phyloP scores from a whole-genome alignment of 2,329 filamentous ascomycete species.

The Chaetomium olivaceum region DNA sequence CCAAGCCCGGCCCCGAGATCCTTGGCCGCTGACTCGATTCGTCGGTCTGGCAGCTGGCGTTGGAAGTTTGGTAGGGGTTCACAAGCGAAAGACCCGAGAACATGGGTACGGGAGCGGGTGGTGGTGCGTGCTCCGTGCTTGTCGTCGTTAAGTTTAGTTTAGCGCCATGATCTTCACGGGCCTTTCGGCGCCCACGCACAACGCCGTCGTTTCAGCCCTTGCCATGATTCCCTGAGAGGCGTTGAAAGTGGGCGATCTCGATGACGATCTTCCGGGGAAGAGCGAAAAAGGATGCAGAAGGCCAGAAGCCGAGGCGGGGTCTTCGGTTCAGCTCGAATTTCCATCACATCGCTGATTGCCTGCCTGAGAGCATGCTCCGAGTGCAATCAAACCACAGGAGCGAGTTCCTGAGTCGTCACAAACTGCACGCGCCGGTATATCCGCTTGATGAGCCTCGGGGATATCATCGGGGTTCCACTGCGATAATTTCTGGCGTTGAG shows the following conservation, averaged over 20 bases:
- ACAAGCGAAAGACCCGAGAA: slow-evolving; percentile 18
- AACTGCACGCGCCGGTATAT: neutral
- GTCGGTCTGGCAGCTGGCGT: neutral
- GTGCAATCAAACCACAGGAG: neutral
- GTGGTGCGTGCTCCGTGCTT: slow-evolving; percentile 9
- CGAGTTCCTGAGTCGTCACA: neutral
- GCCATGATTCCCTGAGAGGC: slow-evolving; percentile 17
- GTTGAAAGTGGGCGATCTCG: slow-evolving; percentile 20
- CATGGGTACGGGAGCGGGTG: slow-evolving; percentile 18
- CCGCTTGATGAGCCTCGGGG: neutral
- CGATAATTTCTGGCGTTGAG: neutral
- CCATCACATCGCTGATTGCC: neutral
- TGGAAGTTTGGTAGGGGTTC: neutral
- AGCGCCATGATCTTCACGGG: slow-evolving; percentile 28
- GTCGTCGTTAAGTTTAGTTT: slow-evolving; percentile 6
- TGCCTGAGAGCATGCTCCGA: neutral
- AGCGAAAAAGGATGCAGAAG: neutral
- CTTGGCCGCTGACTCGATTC: slow-evolving; percentile 5
- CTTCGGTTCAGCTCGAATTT: neutral
- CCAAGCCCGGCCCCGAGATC: neutral
- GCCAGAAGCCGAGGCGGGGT: neutral
- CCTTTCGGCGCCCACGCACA: slow-evolving; percentile 28
- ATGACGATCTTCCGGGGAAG: slow-evolving; percentile 26
- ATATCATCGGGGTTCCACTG: neutral
- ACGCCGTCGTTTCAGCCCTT: slow-evolving; percentile 32